Percentiles rank a stretch among this genome's conserved stretches.
phyloP scores from a whole-genome alignment of 2,329 filamentous ascomycete genomes.

The Phaeosphaeriaceae sp. region DNA sequence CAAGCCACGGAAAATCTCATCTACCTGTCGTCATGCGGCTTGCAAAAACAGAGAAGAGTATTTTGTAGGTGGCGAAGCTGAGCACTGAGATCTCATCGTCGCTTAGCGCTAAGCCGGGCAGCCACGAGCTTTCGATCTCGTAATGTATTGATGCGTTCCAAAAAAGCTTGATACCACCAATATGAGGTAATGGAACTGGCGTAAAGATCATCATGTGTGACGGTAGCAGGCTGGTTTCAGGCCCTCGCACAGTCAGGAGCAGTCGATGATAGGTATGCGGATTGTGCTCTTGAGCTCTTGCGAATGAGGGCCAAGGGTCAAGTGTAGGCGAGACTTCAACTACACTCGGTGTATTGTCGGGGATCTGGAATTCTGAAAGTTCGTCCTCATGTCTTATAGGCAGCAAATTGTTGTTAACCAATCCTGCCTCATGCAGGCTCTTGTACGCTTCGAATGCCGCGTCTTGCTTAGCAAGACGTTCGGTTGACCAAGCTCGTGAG shows the following conservation, averaged over 20 bases:
- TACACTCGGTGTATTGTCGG: constrained; percentile 35
- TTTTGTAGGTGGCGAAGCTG: constrained; percentile 32
- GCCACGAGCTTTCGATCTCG: constrained; percentile 19
- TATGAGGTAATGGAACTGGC: constrained; percentile 25
- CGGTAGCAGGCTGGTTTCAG: constrained; percentile 13
- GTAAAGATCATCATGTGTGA: constrained; percentile 32
- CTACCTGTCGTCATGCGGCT: constrained; percentile 28
- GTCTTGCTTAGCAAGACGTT: constrained; percentile 78
- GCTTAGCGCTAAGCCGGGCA: constrained; percentile 14
- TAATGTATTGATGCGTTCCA: constrained; percentile 43
- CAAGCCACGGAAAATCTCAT: constrained; percentile 40
- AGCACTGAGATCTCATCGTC: constrained; percentile 26
- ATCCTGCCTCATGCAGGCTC: constrained; percentile 71
- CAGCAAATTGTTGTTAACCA: constrained; percentile 81
- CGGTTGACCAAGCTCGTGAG: constrained; percentile 69
- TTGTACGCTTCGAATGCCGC: constrained; percentile 83
- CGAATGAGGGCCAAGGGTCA: constrained; percentile 40
- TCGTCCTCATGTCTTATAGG: constrained; percentile 59
- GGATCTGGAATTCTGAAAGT: constrained; percentile 29
- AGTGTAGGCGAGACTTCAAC: constrained; percentile 31
- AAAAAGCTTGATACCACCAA: constrained; percentile 30
- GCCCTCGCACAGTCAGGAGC: constrained; percentile 21
- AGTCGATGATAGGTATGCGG: constrained; percentile 27
- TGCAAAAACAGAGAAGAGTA: constrained; percentile 32
- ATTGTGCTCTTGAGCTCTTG: constrained; percentile 17